Percentiles rank a stretch among this genome's conserved stretches.
Conservation (phyloP, 2,329 filamentous ascomycete species). For the Fonsecaea pugnacius region DNA sequence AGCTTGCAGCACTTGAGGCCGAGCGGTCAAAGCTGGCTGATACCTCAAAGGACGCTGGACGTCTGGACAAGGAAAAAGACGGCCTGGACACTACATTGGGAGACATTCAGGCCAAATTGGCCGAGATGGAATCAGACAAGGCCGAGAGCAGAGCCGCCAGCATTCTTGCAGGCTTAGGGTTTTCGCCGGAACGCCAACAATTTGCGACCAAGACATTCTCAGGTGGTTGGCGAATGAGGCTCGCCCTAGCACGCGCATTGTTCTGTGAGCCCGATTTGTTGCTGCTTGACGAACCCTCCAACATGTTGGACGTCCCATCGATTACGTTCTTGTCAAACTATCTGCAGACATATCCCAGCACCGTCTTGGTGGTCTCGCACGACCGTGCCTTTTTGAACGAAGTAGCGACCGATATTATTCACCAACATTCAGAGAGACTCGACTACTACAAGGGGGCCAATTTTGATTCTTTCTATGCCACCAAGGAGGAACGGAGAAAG, state of each 20-base stretch:
- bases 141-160: conserved; percentile 93
- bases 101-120: conserved; percentile 87
- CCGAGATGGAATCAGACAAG: conserved; percentile 99
- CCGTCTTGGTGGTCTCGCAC: conserved; percentile 95
- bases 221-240: conserved; percentile 98
- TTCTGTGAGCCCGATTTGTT: conserved; percentile 98
- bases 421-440: conserved; percentile 94
- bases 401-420: conserved; percentile 97
- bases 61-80: conserved; percentile 83
- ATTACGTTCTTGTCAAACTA: conserved; percentile 98
- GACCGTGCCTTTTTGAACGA: conserved; percentile 99
- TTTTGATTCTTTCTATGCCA: conserved; percentile 96
- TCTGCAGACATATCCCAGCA: conserved; percentile 90
- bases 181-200: conserved; percentile 90
- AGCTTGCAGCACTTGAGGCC: conserved; percentile 75
- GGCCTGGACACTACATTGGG: conserved; percentile 86
- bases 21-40: conserved; percentile 82
- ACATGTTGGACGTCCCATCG: conserved; percentile 99
- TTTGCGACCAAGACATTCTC: conserved; percentile 97
- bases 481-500: conserved; percentile 95
- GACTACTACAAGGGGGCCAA: conserved; percentile 99
- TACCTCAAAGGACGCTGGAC: conserved; percentile 84
- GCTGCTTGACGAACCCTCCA: conserved; percentile 97
- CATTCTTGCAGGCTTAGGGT: conserved; percentile 94
- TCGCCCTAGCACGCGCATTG: conserved; percentile 89